phyloP scores from a whole-genome alignment of 352 stramenopile species.

The Phytopythium delawarense region DNA sequence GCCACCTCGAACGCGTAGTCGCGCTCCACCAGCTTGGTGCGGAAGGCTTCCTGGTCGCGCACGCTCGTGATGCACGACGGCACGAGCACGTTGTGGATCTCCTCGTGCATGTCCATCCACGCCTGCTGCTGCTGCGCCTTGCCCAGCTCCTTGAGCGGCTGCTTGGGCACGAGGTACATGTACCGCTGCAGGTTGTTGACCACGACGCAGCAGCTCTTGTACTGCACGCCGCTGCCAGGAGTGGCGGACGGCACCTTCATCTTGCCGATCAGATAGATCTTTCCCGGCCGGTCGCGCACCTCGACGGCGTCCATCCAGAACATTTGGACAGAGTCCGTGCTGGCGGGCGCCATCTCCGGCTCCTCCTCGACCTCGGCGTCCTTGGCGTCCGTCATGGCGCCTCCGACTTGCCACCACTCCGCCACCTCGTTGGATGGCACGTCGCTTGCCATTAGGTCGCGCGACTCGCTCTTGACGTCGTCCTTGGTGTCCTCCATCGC shows the following conservation, averaged over 20 bases:
- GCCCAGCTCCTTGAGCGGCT: slow-evolving; percentile 83
- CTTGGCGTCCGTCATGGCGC: slow-evolving; percentile 17
- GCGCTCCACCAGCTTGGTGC: slow-evolving; percentile 93
- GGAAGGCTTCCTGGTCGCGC: slow-evolving; percentile 84
- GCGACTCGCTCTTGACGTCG: not conserved
- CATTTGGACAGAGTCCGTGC: slow-evolving; percentile 84
- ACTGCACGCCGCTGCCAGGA: slow-evolving; percentile 41
- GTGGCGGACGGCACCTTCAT: slow-evolving; percentile 55
- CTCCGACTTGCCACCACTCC: slow-evolving; percentile 77
- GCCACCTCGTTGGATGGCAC: slow-evolving; percentile 85
- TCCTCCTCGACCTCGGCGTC: slow-evolving; percentile 24
- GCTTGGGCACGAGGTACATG: slow-evolving; percentile 91
- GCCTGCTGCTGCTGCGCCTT: slow-evolving; percentile 84
- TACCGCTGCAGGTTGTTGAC: slow-evolving; percentile 95
- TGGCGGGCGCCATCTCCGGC: slow-evolving; percentile 23
- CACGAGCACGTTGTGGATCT: slow-evolving; percentile 91
- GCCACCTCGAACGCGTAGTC: slow-evolving; percentile 98
- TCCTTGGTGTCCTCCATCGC: slow-evolving; percentile 23
- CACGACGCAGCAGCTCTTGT: slow-evolving; percentile 94
- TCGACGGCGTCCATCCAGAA: slow-evolving; percentile 98
- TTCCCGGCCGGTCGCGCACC: slow-evolving; percentile 90
- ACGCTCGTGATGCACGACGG: slow-evolving; percentile 69
- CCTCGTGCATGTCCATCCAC: slow-evolving; percentile 86
- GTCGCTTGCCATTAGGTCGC: slow-evolving; percentile 18
- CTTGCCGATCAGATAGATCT: slow-evolving; percentile 98